phyloP scores from a whole-genome alignment of 768 basidiomycete species.

The Crassisporium funariophilum region DNA sequence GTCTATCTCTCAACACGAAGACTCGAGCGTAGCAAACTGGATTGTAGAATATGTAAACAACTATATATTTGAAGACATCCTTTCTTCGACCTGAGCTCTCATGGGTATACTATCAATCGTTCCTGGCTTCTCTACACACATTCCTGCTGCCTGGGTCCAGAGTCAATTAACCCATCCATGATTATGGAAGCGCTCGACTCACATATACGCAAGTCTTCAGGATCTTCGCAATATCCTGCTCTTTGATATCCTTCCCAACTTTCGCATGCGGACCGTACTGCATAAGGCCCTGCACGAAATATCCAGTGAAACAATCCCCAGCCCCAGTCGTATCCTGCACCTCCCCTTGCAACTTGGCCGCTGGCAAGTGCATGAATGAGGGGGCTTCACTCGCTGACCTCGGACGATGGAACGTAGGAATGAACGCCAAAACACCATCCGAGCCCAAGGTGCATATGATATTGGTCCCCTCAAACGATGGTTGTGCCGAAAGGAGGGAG shows the following conservation, averaged over 20 bases:
- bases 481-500: conserved; percentile 19
- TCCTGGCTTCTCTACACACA: conserved; percentile 59
- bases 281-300: conserved; percentile 60
- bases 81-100: conserved; percentile 38
- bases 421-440: conserved; percentile 47
- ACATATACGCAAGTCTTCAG: conserved; percentile 47
- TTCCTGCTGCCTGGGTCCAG: conserved; percentile 62
- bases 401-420: conserved; percentile 30
- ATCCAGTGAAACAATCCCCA: conserved; percentile 67
- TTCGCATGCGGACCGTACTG: conserved; percentile 28
- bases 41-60: too few species aligned
- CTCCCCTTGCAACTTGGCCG: conserved; percentile 41
- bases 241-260: conserved; percentile 27
- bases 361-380: conserved; percentile 44
- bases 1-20: too few species aligned
- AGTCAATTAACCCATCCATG: not conserved
- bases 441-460: conserved; percentile 61
- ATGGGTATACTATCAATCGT: conserved; percentile 61
- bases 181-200: conserved; percentile 15
- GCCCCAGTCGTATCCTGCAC: conserved; percentile 62
- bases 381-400: conserved; percentile 17
- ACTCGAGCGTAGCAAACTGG: too few species aligned
- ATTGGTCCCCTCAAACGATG: conserved; percentile 37
- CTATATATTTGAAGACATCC: too few species aligned
- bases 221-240: conserved; percentile 33